Evolutionary conservation across 164 flowering plant genomes (phyloP).

Genomic region (Aristolochia californica): DNA sequence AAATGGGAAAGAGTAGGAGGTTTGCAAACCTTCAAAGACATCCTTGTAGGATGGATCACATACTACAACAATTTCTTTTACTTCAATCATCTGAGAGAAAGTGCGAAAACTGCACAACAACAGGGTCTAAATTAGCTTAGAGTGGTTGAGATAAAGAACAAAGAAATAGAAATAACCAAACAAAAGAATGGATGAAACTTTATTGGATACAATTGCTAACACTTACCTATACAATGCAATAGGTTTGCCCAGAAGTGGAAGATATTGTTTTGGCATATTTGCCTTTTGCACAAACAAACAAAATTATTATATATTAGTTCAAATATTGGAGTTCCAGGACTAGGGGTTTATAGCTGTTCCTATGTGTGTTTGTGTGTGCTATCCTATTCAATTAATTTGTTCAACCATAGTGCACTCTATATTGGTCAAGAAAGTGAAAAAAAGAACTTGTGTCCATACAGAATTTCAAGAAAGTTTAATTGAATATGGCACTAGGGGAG

Average conservation of each 20-base stretch:
- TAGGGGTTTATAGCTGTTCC: too few relatives aligned
- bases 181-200: too few relatives aligned
- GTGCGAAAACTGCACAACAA: slow-evolving; percentile 66
- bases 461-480: not conserved
- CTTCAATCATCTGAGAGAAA: slow-evolving; percentile 64
- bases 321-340: not conserved
- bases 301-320: slow-evolving; percentile 17
- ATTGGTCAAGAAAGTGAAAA: not conserved
- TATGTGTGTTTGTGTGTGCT: too few relatives aligned
- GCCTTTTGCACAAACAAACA: slow-evolving; percentile 42
- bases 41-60: slow-evolving; percentile 94
- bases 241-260: slow-evolving; percentile 84
- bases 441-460: not conserved
- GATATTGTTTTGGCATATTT: slow-evolving; percentile 97
- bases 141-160: not conserved
- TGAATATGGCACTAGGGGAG: not conserved
- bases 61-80: slow-evolving; percentile 89
- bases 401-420: too few relatives aligned
- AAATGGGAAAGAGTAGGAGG: slow-evolving; percentile 1
- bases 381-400: too few relatives aligned
- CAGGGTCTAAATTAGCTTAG: not conserved
- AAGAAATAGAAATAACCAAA: not conserved
- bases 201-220: too few relatives aligned
- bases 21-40: slow-evolving; percentile 70
- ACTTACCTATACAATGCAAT: slow-evolving; percentile 84